Percentiles rank a stretch among this genome's conserved stretches.
Conservation (phyloP, 345 rosid genomes). For the Gossypium anomalum region DNA sequence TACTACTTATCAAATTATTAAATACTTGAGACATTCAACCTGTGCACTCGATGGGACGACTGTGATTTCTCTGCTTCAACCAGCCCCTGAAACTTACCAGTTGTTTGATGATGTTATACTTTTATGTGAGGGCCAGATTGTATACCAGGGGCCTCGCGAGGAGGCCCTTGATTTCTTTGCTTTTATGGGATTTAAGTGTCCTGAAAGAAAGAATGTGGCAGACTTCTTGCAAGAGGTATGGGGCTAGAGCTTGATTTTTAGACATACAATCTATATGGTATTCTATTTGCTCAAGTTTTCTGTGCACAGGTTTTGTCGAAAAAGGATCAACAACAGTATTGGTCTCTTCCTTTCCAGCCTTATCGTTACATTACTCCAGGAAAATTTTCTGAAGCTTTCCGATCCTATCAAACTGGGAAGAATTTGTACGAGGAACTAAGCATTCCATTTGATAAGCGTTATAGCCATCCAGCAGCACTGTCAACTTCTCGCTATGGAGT, state of each 20-base stretch:
- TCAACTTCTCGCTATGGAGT: conserved; percentile 68
- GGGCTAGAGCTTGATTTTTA: conserved; percentile 18
- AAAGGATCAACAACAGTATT: conserved; percentile 96
- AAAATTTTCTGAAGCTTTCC: conserved; percentile 82
- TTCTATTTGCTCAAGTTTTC: conserved; percentile 15
- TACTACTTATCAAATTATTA: conserved; percentile 87
- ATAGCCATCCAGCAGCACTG: conserved; percentile 91
- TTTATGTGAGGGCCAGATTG: conserved; percentile 87
- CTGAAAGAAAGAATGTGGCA: conserved; percentile 91
- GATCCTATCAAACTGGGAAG: conserved; percentile 53
- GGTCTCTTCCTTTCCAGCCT: conserved; percentile 72
- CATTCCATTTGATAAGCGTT: conserved; percentile 75
- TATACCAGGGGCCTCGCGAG: conserved; percentile 89
- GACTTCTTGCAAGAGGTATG: conserved; percentile 97
- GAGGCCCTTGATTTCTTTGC: conserved; percentile 68
- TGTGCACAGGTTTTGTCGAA: conserved; percentile 68
- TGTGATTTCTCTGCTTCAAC: conserved; percentile 82
- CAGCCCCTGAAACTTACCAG: conserved; percentile 91
- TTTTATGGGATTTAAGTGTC: conserved; percentile 79
- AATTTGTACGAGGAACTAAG: conserved; percentile 50
- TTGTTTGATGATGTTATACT: conserved; percentile 90
- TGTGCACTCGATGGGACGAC: conserved; percentile 81
- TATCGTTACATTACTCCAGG: conserved; percentile 79
- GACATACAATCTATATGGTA: not conserved
- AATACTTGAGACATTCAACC: conserved; percentile 82